Evolutionary conservation across 139 green algal genomes (phyloP), one percentile per base, ranked within the genome.

Genomic region (Mychonastes homosphaera): DNA sequence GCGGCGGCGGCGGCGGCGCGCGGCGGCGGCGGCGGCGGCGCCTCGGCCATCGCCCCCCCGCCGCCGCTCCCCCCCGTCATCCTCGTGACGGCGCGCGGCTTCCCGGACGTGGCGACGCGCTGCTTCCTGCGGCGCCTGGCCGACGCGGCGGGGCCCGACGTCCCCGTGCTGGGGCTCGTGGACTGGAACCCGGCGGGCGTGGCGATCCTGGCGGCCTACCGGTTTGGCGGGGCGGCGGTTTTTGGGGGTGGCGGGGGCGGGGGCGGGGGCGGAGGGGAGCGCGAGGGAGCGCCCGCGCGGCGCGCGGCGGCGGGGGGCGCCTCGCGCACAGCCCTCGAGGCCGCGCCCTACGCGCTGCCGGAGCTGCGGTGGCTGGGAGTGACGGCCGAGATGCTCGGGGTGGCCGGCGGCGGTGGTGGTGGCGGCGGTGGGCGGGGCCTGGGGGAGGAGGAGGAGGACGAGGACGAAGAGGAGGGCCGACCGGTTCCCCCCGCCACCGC

Each of bases 121-220:
- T 67, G 64, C 4, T 85, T 90, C 65, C 67, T 83, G 27, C 18
- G 28, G 19, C 27, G 19, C 51, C 30, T 58, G n/a, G 39, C 9
- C 65, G 52, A 54, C 54, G 16, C 33, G 18, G 12, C 36, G 15
- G 51, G 40, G n/a, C 61, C 66, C 12, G 18, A 44, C 12, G n/a
- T 82, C 26, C 56, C 61, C 12, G 58, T 80, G 6, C 46, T 88
- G 49, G 82, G 69, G 0, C 55, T 96, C 44, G 88, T 96, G 38
- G 88, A 96, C 59, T 96, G 78, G 81, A 96, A 96, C 69, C 88
- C 88, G 13, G 54, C 61, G 6, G 84, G 75, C 10, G 65, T 72
- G 38, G 23, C 63, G 43, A 91, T 91, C 38, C 66, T 90, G 33
- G 40, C 56, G 12, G 75, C 79, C 15, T 94, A 88, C 68, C 84